Base-by-base conservation (phyloP, 495 filamentous ascomycete species). In the Lindgomyces ingoldianus region DNA sequence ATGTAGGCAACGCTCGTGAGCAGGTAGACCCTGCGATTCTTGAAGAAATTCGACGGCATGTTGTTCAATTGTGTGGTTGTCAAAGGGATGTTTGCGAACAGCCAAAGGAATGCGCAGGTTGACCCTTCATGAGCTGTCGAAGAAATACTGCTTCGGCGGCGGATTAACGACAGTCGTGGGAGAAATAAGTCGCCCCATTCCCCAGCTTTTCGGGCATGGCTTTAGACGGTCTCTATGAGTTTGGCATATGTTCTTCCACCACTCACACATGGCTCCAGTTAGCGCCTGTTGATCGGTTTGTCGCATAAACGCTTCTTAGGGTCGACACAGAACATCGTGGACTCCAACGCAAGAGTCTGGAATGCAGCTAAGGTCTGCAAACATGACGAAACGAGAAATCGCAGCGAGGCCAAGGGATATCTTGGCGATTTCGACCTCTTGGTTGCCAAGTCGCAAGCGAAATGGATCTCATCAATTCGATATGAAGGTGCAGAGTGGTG, bases 11-110 rank as follows among this genome's bases (percentile, higher is more conserved):
- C 81, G 50, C 74, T 70, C 4, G 81, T 83, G 60, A 84, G 78
- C 53, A 84, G 68, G 67, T 84, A 84, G 26, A 83, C 80, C 27
- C 81, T 73, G 51, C 81, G 79, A 65, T 84, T 82, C 72, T 82
- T 79, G 66, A 82, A 77, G 69, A 79, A 69, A 10, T 8, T 12
- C 10, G 61, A 57, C 21, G 44, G 14, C 61, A 64, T 64, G 8
- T 14, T 49, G 61, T 10, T 12, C n/a, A 47, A 4, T 16, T 52
- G 21, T 29, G 8, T 29, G 19, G 21, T 8, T 46, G 26, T 11
- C 18, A 18, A 39, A 39, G 33, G 6, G 6, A 6, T 6, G 33
- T 6, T 39, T 39, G 6, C 33, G 33, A 39, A 39, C 6, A 14
- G 33, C n/a, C n/a, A n/a, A n/a, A n/a, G n/a, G n/a, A n/a, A n/a